Evolutionary conservation across 208 protist species (phyloP).

Genomic region (Wallacemonas sp.): DNA sequence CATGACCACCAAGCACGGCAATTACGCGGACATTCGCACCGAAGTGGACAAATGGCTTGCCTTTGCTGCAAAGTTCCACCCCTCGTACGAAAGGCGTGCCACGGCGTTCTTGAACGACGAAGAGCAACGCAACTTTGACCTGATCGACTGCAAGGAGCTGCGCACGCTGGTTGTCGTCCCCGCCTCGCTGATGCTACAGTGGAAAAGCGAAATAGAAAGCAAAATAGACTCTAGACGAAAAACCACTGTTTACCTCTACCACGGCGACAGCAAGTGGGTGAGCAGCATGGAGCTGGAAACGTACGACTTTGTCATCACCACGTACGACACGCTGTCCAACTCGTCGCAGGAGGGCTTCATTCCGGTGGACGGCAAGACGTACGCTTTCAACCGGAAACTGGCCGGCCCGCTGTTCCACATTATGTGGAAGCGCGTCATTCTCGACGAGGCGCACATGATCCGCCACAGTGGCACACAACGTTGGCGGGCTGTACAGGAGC

Average conservation of each 20-base stretch:
- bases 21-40: constrained; percentile 30
- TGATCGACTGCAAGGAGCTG: constrained; percentile 84
- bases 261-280: constrained; percentile 74
- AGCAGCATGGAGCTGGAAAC: constrained; percentile 77
- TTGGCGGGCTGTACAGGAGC: constrained; percentile 79
- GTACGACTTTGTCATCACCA: constrained; percentile 94
- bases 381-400: constrained; percentile 59
- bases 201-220: constrained; percentile 88
- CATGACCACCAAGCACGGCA: constrained; percentile 23
- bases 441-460: constrained; percentile 96
- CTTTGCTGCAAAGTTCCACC: constrained; percentile 85
- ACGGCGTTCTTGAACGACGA: constrained; percentile 79
- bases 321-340: constrained; percentile 89
- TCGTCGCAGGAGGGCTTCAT: constrained; percentile 66
- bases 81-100: constrained; percentile 74
- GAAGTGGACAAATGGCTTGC: constrained; percentile 87
- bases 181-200: constrained; percentile 91
- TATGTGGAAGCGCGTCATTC: constrained; percentile 93
- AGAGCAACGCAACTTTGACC: constrained; percentile 66
- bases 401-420: constrained; percentile 86
- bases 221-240: constrained; percentile 63
- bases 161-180: constrained; percentile 94
- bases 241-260: constrained; percentile 78
- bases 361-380: constrained; percentile 55
- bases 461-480: constrained; percentile 85